Evolutionary conservation across 2,329 filamentous ascomycete genomes (phyloP).

Genomic region (Blastomyces parvus): DNA sequence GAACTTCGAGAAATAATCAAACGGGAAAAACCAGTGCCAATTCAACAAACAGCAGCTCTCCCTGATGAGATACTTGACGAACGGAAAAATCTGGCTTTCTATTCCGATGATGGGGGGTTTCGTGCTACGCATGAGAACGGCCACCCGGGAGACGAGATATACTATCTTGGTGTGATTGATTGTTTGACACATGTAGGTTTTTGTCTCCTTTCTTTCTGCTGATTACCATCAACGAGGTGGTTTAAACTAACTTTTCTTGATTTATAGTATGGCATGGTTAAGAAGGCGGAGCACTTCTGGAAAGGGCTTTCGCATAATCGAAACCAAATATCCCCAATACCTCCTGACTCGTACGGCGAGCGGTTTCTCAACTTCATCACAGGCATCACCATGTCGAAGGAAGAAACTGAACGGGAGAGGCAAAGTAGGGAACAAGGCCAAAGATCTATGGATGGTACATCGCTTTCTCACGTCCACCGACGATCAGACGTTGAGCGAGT

Average conservation of each 20-base stretch:
- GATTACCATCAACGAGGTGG: neutral
- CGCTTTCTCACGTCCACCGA: conserved; percentile 20
- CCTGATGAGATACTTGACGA: conserved; percentile 76
- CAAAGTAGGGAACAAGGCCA: conserved; percentile 21
- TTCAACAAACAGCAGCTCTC: conserved; percentile 77
- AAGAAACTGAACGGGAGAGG: conserved; percentile 59
- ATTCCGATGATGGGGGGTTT: conserved; percentile 87
- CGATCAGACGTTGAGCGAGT: conserved; percentile 43
- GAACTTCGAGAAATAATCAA: conserved; percentile 89
- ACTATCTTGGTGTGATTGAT: conserved; percentile 97
- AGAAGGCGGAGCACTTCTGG: conserved; percentile 93
- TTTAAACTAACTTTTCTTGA: conserved; percentile 11
- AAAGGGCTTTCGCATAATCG: conserved; percentile 81
- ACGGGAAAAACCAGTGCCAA: conserved; percentile 83
- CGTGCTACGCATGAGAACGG: conserved; percentile 88
- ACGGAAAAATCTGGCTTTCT: conserved; percentile 72
- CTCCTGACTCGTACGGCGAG: conserved; percentile 83
- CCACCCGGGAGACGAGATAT: conserved; percentile 76
- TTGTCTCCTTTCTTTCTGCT: neutral
- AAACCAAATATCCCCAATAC: conserved; percentile 82
- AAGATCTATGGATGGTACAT: conserved; percentile 23
- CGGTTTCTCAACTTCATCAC: conserved; percentile 89
- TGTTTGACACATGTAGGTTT: conserved; percentile 85
- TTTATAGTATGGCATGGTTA: conserved; percentile 76
- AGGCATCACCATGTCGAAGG: conserved; percentile 78